These are phyloP conservation scores for Xylaria sp. DNA, from an alignment of 2,329 filamentous ascomycete species.

Conservation along the genomic window DNA sequence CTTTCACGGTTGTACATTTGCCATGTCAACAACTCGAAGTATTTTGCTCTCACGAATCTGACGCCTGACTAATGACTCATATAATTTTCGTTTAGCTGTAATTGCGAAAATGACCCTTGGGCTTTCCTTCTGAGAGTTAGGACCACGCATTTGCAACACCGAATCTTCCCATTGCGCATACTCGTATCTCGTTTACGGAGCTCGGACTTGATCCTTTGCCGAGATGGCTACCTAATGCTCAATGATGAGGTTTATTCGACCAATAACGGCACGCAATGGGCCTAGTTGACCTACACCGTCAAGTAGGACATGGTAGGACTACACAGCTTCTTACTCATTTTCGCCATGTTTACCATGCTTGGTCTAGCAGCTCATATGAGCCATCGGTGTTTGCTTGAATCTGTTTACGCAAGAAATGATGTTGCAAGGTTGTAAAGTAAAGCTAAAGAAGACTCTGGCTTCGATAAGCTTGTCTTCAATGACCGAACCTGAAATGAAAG, in stretches of 20 bases:
- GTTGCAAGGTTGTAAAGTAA: neutral
- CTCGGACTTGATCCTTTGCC: neutral
- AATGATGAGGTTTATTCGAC: neutral
- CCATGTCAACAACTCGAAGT: too few species aligned
- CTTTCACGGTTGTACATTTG: too few species aligned
- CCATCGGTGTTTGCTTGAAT: neutral
- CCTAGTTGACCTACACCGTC: neutral
- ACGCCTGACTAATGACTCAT: too few species aligned
- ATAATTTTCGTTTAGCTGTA: too few species aligned
- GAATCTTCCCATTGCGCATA: neutral
- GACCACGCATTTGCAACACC: neutral
- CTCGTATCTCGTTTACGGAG: constrained; percentile 17
- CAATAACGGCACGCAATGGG: neutral
- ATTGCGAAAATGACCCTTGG: too few species aligned
- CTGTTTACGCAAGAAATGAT: neutral
- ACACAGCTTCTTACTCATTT: neutral
- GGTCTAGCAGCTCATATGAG: neutral
- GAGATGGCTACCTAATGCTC: neutral
- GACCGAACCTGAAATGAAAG: neutral
- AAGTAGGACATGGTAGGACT: neutral
- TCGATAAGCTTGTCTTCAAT: neutral
- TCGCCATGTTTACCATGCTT: neutral
- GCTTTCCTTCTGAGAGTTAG: neutral
- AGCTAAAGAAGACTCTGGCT: neutral
- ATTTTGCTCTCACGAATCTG: too few species aligned